phyloP scores from a whole-genome alignment of 805 yeast species.

The Zygosaccharomyces lentus region DNA sequence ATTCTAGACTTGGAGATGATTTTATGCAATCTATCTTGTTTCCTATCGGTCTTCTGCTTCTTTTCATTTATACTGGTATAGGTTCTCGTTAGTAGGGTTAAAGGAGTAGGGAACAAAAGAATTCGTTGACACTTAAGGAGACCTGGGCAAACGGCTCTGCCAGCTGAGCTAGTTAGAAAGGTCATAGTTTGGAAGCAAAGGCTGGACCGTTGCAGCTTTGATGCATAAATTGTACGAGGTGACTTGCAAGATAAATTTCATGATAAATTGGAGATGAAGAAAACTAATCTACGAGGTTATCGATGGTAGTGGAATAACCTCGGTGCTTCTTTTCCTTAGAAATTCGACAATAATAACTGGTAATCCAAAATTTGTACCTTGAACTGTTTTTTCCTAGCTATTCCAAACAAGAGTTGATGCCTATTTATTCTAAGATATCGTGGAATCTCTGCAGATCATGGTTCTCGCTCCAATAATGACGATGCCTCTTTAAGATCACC shows the following conservation, averaged over 20 bases:
- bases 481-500: slow-evolving; percentile 43
- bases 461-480: slow-evolving; percentile 59
- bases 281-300: too few species aligned
- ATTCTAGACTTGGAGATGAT: slow-evolving; percentile 26
- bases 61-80: slow-evolving; percentile 5
- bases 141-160: background rate
- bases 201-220: background rate
- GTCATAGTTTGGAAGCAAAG: background rate
- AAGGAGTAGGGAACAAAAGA: background rate
- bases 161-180: background rate
- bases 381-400: background rate
- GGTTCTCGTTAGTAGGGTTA: slow-evolving; percentile 4
- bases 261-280: too few species aligned
- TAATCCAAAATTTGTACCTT: background rate
- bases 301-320: too few species aligned
- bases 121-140: background rate
- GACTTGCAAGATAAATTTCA: too few species aligned
- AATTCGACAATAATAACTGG: too few species aligned
- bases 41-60: background rate
- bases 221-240: too few species aligned
- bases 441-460: slow-evolving; percentile 48
- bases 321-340: too few species aligned
- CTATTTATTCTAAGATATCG: background rate
- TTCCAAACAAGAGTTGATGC: too few species aligned
- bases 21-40: slow-evolving; percentile 20